These are phyloP conservation scores for Russula foetens DNA, from an alignment of 768 basidiomycete genomes.

Conservation along the genomic window DNA sequence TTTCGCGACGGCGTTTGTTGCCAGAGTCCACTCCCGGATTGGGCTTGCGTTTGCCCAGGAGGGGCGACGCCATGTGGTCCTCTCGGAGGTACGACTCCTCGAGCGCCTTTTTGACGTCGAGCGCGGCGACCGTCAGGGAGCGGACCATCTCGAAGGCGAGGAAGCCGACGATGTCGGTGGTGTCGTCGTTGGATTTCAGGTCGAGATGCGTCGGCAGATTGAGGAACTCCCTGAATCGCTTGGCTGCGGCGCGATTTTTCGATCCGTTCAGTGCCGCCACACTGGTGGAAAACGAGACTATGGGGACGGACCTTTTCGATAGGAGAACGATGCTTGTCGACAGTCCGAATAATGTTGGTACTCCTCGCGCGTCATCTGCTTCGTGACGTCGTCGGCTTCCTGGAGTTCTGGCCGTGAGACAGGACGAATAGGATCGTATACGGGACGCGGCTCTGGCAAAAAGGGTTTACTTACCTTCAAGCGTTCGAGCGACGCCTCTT, in stretches of 20 bases:
- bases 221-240: conserved; percentile 91
- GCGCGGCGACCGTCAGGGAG: conserved; percentile 81
- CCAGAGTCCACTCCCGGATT: conserved; percentile 26
- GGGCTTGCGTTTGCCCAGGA: conserved; percentile 65
- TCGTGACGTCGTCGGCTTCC: conserved; percentile 93
- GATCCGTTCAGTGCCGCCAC: not conserved
- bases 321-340: conserved; percentile 93
- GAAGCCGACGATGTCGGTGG: conserved; percentile 94
- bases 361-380: conserved; percentile 94
- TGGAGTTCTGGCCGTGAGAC: conserved; percentile 27
- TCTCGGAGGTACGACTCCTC: conserved; percentile 65
- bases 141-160: conserved; percentile 97
- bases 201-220: conserved; percentile 83
- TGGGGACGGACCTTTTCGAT: conserved; percentile 73
- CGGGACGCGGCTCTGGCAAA: too few relatives aligned
- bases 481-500: conserved; percentile 87
- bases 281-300: not conserved
- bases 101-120: conserved; percentile 72
- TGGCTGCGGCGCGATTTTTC: conserved; percentile 43
- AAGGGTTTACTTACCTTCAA: conserved; percentile 55
- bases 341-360: conserved; percentile 97
- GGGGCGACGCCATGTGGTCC: conserved; percentile 51
- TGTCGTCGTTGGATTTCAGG: conserved; percentile 87
- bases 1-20: conserved; percentile 47
- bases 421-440: not conserved